Evolutionary conservation across 2,329 filamentous ascomycete genomes (phyloP).

Genomic region (Xylariaceae sp.): DNA sequence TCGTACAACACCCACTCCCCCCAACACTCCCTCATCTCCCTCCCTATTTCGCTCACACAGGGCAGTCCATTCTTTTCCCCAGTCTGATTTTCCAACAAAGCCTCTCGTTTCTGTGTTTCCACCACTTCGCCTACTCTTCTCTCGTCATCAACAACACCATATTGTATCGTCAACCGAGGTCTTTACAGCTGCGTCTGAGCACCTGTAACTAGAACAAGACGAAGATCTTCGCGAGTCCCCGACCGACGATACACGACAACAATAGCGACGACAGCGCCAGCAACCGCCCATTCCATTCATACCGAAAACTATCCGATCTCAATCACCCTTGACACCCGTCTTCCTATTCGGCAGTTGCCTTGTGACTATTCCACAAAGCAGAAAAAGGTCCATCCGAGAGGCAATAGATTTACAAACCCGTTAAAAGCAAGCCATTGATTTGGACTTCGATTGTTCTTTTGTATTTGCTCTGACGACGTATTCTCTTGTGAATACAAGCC

Average conservation of each 20-base stretch:
- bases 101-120: constrained; percentile 23
- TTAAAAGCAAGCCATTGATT: constrained; percentile 9
- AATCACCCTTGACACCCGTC: constrained; percentile 1
- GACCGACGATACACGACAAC: constrained; percentile 9
- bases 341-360: not conserved
- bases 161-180: not conserved
- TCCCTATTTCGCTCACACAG: constrained; percentile 29
- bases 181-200: not conserved
- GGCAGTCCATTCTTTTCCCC: constrained; percentile 27
- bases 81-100: constrained; percentile 14
- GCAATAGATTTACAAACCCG: not conserved
- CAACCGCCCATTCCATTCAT: not conserved
- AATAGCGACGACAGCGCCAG: not conserved
- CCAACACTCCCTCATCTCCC: constrained; percentile 27
- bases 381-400: not conserved
- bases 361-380: not conserved
- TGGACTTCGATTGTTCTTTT: constrained; percentile 11
- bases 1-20: constrained; percentile 20
- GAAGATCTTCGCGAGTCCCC: constrained; percentile 10
- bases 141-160: constrained; percentile 7
- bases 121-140: constrained; percentile 9
- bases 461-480: constrained; percentile 9
- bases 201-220: too few species aligned
- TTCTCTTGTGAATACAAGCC: not conserved
- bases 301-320: not conserved